Conservation (phyloP, 2,329 filamentous ascomycete species). For the Monilinia laxa region DNA sequence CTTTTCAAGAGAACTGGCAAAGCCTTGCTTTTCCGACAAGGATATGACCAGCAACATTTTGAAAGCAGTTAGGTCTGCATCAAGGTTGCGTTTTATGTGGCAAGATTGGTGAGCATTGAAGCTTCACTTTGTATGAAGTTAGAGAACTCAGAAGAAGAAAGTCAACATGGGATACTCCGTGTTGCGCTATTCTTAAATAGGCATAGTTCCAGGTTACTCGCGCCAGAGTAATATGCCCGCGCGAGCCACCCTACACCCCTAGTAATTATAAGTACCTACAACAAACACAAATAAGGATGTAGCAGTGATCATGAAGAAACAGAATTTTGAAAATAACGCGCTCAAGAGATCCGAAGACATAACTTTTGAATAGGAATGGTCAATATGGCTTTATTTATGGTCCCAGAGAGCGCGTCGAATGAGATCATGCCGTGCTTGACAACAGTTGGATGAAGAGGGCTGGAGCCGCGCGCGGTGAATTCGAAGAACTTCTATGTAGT, state of each 20-base stretch:
- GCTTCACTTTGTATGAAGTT: background rate
- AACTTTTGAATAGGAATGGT: background rate
- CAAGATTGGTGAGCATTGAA: background rate
- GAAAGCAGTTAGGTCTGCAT: background rate
- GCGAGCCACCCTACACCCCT: too few species aligned
- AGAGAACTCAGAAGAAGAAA: background rate
- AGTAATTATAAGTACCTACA: too few species aligned
- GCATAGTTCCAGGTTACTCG: background rate
- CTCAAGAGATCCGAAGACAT: background rate
- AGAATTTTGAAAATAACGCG: background rate
- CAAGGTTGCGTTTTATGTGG: background rate
- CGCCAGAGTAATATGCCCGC: too few species aligned
- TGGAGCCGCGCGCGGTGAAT: background rate
- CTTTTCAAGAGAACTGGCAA: background rate
- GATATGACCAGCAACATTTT: background rate
- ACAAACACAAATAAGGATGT: background rate
- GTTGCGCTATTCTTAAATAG: background rate
- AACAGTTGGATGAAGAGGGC: background rate
- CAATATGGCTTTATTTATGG: background rate
- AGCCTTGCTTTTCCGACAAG: background rate
- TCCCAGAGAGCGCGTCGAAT: background rate
- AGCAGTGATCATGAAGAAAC: background rate
- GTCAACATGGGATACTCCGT: too few species aligned
- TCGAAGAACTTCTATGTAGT: background rate
- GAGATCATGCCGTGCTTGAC: background rate